Percentiles rank a stretch among this genome's conserved stretches.
These are phyloP conservation scores for Colletotrichum sp. DNA, from an alignment of 2,329 filamentous ascomycete genomes.

Conservation along the genomic window DNA sequence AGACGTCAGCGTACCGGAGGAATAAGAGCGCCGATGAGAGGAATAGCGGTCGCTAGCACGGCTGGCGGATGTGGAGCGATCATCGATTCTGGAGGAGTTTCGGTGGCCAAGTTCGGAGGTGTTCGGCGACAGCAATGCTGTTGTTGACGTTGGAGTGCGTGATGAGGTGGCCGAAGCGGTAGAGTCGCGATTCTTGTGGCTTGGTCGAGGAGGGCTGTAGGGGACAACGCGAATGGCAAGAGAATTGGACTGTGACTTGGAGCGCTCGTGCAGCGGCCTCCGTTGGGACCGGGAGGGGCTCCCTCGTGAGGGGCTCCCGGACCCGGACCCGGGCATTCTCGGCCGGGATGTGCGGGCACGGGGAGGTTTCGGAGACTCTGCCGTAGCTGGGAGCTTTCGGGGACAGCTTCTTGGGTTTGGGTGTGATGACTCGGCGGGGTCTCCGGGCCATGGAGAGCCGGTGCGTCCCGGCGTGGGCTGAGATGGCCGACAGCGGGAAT, in stretches of 20 bases:
- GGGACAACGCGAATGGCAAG: constrained; percentile 53
- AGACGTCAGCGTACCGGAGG: constrained; percentile 25
- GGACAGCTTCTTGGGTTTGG: constrained; percentile 17
- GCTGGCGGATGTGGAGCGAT: neutral
- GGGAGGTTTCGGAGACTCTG: neutral
- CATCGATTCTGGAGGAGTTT: neutral
- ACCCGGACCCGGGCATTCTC: constrained; percentile 31
- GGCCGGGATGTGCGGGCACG: constrained; percentile 3
- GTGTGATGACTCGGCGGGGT: neutral
- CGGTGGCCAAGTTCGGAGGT: neutral
- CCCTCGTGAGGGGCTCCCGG: constrained; percentile 20
- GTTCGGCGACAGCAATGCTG: constrained; percentile 8
- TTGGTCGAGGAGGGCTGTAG: constrained; percentile 50
- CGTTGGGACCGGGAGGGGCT: constrained; percentile 29
- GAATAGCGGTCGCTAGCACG: constrained; percentile 2
- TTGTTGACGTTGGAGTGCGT: constrained; percentile 12
- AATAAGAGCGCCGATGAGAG: constrained; percentile 25
- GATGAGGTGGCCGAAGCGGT: constrained; percentile 22
- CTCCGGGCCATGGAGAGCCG: constrained; percentile 9
- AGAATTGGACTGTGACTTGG: constrained; percentile 45
- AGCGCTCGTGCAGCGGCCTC: constrained; percentile 42
- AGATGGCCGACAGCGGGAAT: neutral
- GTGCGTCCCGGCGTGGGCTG: neutral
- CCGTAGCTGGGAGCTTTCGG: neutral
- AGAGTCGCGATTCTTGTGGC: constrained; percentile 13